Conservation (phyloP, 2,329 filamentous ascomycete species). For the Pseudocercospora macadamiae region DNA sequence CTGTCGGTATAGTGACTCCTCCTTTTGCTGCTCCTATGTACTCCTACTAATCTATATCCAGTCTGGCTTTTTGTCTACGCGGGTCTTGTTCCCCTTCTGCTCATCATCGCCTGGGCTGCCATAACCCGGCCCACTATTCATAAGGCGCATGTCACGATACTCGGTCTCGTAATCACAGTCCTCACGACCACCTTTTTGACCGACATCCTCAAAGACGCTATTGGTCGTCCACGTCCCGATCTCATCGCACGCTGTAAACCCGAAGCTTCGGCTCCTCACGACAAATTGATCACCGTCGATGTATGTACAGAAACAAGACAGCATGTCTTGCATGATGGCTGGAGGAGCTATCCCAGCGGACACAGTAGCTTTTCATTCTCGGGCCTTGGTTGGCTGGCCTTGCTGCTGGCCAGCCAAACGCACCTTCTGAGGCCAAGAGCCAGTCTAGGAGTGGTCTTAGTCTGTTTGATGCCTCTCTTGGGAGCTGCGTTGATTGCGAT, state of each 20-base stretch:
- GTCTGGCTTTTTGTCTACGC: constrained; percentile 80
- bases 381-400: constrained; percentile 72
- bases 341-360: constrained; percentile 80
- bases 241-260: constrained; percentile 87
- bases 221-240: constrained; percentile 82
- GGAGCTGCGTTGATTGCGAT: constrained; percentile 64
- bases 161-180: constrained; percentile 75
- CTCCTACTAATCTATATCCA: no score
- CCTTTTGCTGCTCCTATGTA: constrained; percentile 3
- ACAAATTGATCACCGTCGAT: constrained; percentile 62
- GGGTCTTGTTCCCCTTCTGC: constrained; percentile 67
- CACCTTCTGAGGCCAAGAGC: constrained; percentile 62
- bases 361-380: constrained; percentile 80
- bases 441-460: constrained; percentile 58
- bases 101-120: constrained; percentile 69
- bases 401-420: constrained; percentile 61
- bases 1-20: constrained; percentile 60
- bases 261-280: constrained; percentile 55
- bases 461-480: constrained; percentile 59
- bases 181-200: constrained; percentile 81
- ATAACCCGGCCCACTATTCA: constrained; percentile 66
- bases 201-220: constrained; percentile 86
- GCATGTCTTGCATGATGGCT: constrained; percentile 76
- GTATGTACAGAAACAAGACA: constrained; percentile 73
- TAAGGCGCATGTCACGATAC: constrained; percentile 82